These are phyloP conservation scores for Pichia sp. DNA, from an alignment of 1,139 yeast species.

Conservation along the genomic window DNA sequence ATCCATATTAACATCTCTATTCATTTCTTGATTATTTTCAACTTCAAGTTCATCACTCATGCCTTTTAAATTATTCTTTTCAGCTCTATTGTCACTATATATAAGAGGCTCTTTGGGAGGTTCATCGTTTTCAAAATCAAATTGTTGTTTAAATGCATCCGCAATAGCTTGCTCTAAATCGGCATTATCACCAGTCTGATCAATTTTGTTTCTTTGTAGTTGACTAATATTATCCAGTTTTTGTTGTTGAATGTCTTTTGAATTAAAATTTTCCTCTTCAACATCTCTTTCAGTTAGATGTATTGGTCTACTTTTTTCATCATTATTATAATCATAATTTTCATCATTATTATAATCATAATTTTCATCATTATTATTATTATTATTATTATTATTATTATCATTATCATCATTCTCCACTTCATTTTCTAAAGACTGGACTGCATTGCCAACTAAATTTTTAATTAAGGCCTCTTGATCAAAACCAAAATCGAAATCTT, in stretches of 20 bases:
- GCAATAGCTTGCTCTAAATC: conserved; percentile 19
- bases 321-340: no score
- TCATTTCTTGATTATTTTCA: conserved; percentile 1
- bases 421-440: conserved; percentile 7
- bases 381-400: not conserved
- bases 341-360: no score
- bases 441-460: conserved; percentile 7
- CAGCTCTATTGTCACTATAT: not conserved
- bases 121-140: not conserved
- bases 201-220: not conserved
- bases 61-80: not conserved
- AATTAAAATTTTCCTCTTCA: not conserved
- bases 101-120: not conserved
- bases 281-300: no score
- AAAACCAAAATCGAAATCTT: not conserved
- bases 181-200: not conserved
- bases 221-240: not conserved
- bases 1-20: conserved; percentile 17
- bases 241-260: not conserved
- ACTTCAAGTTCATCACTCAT: conserved; percentile 2
- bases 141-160: conserved; percentile 17
- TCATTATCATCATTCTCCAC: not conserved
- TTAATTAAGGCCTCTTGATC: conserved; percentile 10
- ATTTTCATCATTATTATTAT: no score
- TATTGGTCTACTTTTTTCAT: no score